Evolutionary conservation across 176 grass and related monocot species (phyloP).

Genomic region (Dendrocalamus sinicus): DNA sequence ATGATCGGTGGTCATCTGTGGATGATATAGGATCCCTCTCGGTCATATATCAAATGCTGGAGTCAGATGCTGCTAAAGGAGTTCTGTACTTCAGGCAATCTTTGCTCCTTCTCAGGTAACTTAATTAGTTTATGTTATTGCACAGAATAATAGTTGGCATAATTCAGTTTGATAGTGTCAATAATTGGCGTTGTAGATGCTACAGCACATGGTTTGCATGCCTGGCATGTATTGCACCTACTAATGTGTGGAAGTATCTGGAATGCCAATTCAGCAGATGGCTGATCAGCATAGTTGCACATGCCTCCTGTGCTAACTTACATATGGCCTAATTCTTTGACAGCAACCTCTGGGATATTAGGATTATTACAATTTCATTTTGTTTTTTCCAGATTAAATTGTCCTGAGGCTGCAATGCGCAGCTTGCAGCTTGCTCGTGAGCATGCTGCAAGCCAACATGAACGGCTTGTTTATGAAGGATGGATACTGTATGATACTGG

Average conservation of each 20-base stretch:
- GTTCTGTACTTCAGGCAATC: slow-evolving; percentile 97
- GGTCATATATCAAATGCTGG: slow-evolving; percentile 99
- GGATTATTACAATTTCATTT: slow-evolving; percentile 38
- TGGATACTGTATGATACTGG: slow-evolving; percentile 97
- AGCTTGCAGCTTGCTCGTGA: slow-evolving; percentile 83
- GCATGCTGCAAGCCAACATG: slow-evolving; percentile 73
- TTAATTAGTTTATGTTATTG: slow-evolving; percentile 41
- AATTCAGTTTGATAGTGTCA: slow-evolving; percentile 3
- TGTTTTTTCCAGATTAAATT: slow-evolving; percentile 64
- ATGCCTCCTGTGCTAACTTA: slow-evolving; percentile 27
- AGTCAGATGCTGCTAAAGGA: slow-evolving; percentile 89
- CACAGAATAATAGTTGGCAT: slow-evolving; percentile 43
- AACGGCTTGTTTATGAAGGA: slow-evolving; percentile 84
- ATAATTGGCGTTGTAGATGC: slow-evolving; percentile 38
- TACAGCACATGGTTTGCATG: slow-evolving; percentile 37
- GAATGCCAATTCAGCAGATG: slow-evolving; percentile 36
- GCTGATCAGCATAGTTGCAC: slow-evolving; percentile 41
- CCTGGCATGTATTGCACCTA: slow-evolving; percentile 36
- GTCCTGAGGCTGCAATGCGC: slow-evolving; percentile 86
- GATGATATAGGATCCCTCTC: slow-evolving; percentile 98
- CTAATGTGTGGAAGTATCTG: slow-evolving; percentile 28
- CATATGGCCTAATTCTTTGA: not conserved
- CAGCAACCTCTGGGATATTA: not conserved
- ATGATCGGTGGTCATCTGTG: slow-evolving; percentile 95
- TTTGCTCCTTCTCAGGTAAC: slow-evolving; percentile 97